phyloP scores from a whole-genome alignment of 75 land plant genomes.

The Ceratopteris richardii region DNA sequence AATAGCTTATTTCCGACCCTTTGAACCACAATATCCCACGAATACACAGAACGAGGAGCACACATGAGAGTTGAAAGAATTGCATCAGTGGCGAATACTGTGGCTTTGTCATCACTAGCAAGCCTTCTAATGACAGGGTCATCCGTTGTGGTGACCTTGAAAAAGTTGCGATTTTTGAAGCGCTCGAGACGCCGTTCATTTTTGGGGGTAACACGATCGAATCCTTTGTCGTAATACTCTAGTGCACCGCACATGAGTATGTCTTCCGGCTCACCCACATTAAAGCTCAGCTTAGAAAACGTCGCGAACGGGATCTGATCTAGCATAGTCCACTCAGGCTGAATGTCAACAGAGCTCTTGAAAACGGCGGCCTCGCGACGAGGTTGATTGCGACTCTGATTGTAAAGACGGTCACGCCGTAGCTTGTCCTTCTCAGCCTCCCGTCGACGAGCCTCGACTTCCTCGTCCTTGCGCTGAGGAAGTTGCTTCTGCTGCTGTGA shows the following conservation, averaged over 20 bases:
- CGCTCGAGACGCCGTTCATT: slow-evolving; percentile 75
- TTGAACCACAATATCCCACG: slow-evolving; percentile 94
- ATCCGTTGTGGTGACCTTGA: slow-evolving; percentile 94
- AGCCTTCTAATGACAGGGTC: slow-evolving; percentile 88
- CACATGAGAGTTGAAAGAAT: slow-evolving; percentile 94
- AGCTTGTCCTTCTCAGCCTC: slow-evolving; percentile 91
- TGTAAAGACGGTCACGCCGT: slow-evolving; percentile 54
- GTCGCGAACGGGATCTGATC: slow-evolving; percentile 96
- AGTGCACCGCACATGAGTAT: slow-evolving; percentile 69
- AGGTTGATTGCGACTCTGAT: slow-evolving; percentile 32
- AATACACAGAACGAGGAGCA: slow-evolving; percentile 81
- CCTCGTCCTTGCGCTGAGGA: slow-evolving; percentile 95
- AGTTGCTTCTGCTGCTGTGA: slow-evolving; percentile 57
- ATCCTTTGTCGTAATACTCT: slow-evolving; percentile 74
- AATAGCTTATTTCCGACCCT: slow-evolving; percentile 93
- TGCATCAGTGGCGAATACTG: slow-evolving; percentile 90
- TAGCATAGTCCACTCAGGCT: slow-evolving; percentile 97
- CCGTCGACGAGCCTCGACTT: slow-evolving; percentile 61
- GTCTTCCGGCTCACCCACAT: slow-evolving; percentile 83
- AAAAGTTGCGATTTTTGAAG: slow-evolving; percentile 80
- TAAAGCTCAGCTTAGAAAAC: slow-evolving; percentile 70
- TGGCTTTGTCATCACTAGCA: slow-evolving; percentile 75
- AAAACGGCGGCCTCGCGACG: slow-evolving; percentile 57
- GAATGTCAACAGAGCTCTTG: slow-evolving; percentile 81
- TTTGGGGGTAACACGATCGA: slow-evolving; percentile 86